Evolutionary conservation across 805 yeast genomes (phyloP).

Genomic region (Metschnikowia proteae): DNA sequence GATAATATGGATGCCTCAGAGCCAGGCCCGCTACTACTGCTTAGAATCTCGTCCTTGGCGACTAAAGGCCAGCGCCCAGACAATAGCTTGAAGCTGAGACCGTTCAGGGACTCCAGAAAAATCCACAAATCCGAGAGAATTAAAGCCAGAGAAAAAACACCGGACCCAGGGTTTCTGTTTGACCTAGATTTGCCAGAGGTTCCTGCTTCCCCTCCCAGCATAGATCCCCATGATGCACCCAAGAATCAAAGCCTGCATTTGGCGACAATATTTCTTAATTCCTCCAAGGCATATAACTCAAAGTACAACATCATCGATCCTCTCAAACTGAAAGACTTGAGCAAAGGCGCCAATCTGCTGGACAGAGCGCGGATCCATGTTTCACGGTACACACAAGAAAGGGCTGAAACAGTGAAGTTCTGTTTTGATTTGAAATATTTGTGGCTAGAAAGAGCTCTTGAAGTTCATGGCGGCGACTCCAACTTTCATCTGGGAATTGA

Average conservation of each 20-base stretch:
- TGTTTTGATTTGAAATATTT: constrained; percentile 49
- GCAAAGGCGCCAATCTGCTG: constrained; percentile 4
- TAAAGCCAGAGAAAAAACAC: neutral
- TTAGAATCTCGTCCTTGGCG: constrained; percentile 10
- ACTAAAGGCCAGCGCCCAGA: constrained; percentile 3
- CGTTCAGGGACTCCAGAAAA: neutral
- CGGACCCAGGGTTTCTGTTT: constrained; percentile 13
- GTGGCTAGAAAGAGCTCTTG: constrained; percentile 42
- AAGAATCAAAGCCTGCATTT: constrained; percentile 9
- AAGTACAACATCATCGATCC: constrained; percentile 16
- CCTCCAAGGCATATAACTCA: constrained; percentile 8
- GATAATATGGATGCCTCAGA: neutral
- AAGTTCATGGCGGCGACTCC: constrained; percentile 19
- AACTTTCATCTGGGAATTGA: constrained; percentile 48
- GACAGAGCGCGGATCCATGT: constrained; percentile 14
- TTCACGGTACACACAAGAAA: constrained; percentile 35
- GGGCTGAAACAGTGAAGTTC: constrained; percentile 49
- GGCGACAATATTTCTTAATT: constrained; percentile 15
- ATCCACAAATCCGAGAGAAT: constrained; percentile 5
- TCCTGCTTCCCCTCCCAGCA: neutral
- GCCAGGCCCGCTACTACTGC: constrained; percentile 4
- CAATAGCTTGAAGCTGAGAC: neutral
- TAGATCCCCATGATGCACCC: constrained; percentile 3
- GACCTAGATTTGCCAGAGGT: constrained; percentile 10
- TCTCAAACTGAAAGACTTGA: constrained; percentile 5